A percentile compares a stretch with the other conserved stretches of the same genome.
Evolutionary conservation across 352 stramenopile genomes (phyloP).

Genomic region (Globisporangium nagaii): DNA sequence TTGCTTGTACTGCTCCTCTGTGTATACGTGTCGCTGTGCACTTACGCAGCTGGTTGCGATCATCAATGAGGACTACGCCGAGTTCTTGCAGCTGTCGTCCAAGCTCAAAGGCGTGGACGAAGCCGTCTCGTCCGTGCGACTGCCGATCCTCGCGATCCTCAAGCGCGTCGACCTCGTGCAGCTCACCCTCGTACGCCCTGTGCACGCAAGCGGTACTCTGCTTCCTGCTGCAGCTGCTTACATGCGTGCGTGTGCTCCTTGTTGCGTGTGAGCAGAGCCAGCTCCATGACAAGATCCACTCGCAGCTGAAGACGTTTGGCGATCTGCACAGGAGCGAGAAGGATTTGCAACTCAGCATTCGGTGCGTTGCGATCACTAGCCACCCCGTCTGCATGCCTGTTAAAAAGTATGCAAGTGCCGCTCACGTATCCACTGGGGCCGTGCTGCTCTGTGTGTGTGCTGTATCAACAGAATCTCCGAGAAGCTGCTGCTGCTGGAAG

Average conservation of each 20-base stretch:
- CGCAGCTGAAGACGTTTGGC: slow-evolving; percentile 32
- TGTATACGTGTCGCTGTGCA: no score
- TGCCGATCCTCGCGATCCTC: slow-evolving; percentile 66
- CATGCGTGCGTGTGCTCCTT: neutral
- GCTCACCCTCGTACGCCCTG: slow-evolving; percentile 37
- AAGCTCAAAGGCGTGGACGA: slow-evolving; percentile 85
- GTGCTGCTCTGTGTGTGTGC: neutral
- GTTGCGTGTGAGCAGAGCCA: slow-evolving; percentile 19
- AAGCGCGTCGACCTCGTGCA: slow-evolving; percentile 76
- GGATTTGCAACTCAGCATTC: slow-evolving; percentile 58
- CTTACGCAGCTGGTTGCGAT: slow-evolving; percentile 85
- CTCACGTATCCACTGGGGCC: neutral
- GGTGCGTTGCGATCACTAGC: slow-evolving; percentile 10
- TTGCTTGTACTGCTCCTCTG: neutral
- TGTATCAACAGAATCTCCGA: slow-evolving; percentile 45
- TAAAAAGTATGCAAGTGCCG: neutral
- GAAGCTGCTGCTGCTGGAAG: slow-evolving; percentile 70
- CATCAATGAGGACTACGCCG: slow-evolving; percentile 87
- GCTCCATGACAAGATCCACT: slow-evolving; percentile 51
- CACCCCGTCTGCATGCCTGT: no score
- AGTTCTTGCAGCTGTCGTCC: slow-evolving; percentile 87
- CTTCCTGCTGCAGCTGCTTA: neutral
- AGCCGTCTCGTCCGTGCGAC: slow-evolving; percentile 71
- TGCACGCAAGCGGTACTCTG: neutral
- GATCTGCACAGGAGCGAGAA: slow-evolving; percentile 41